Percentiles rank a stretch among this genome's conserved stretches.
These are phyloP conservation scores for Kockovaella imperatae DNA, from an alignment of 768 basidiomycete species.

Conservation along the genomic window DNA sequence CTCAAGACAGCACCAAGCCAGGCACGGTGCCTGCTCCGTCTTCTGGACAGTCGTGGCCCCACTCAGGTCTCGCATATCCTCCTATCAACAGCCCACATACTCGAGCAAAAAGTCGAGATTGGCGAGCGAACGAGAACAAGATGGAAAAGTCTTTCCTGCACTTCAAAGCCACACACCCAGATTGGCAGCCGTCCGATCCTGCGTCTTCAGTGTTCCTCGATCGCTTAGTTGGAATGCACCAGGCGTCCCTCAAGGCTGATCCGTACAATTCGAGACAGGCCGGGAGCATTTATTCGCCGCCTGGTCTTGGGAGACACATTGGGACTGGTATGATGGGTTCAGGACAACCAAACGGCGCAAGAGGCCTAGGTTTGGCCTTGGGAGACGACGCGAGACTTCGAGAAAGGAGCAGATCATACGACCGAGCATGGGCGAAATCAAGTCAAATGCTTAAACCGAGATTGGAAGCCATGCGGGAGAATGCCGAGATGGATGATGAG, in stretches of 20 bases:
- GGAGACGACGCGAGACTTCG: conserved; percentile 16
- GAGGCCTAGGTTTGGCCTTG: conserved; percentile 8
- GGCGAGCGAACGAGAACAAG: conserved; percentile 50
- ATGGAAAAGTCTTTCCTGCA: conserved; percentile 71
- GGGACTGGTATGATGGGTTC: neutral
- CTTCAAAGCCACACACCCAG: conserved; percentile 67
- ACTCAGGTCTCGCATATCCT: neutral
- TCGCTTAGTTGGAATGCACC: conserved; percentile 52
- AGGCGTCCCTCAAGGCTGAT: neutral
- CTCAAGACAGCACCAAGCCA: neutral
- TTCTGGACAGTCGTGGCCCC: too few relatives aligned
- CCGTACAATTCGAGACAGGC: neutral
- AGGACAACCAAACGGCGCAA: conserved; percentile 1
- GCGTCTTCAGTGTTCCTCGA: conserved; percentile 82
- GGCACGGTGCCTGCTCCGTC: too few relatives aligned
- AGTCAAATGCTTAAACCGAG: conserved; percentile 10
- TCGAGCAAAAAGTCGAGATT: neutral
- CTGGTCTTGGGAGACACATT: neutral
- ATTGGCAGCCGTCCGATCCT: conserved; percentile 89
- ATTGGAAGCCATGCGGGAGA: neutral
- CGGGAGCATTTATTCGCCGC: neutral
- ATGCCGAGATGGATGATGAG: neutral
- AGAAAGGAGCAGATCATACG: conserved; percentile 28
- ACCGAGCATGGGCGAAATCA: conserved; percentile 36
- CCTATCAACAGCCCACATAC: neutral